phyloP scores from a whole-genome alignment of 208 protist genomes.

The Acanthamoeba sp. region DNA sequence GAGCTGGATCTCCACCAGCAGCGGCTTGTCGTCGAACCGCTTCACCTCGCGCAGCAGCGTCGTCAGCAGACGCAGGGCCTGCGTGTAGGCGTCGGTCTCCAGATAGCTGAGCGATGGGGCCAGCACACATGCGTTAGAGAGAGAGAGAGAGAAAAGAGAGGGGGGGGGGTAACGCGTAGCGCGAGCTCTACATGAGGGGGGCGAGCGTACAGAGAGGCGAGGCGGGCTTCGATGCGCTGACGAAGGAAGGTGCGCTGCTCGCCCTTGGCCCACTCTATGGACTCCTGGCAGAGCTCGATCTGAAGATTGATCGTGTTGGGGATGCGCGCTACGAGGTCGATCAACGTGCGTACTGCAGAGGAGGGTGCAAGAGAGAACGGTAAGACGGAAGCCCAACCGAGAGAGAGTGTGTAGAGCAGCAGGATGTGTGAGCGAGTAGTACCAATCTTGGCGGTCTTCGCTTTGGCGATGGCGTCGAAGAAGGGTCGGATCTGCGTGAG shows the following conservation, averaged over 20 bases:
- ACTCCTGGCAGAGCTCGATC: slow-evolving; percentile 94
- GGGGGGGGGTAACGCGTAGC: slow-evolving; percentile 41
- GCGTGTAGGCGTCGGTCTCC: slow-evolving; percentile 91
- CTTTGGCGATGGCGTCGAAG: slow-evolving; percentile 90
- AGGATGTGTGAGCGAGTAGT: neutral
- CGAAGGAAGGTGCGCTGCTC: slow-evolving; percentile 98
- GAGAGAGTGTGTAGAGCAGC: neutral
- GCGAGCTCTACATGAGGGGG: too few species aligned
- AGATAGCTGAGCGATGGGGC: slow-evolving; percentile 86
- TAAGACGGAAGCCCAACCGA: neutral
- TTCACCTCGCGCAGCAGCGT: slow-evolving; percentile 95
- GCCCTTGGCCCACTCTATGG: slow-evolving; percentile 95
- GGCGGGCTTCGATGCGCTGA: slow-evolving; percentile 96
- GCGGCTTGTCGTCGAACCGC: slow-evolving; percentile 97
- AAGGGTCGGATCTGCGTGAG: slow-evolving; percentile 86
- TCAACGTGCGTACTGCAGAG: slow-evolving; percentile 85
- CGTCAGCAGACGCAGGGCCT: slow-evolving; percentile 91
- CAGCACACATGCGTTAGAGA: too few species aligned
- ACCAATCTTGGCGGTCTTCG: slow-evolving; percentile 91
- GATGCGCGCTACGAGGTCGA: slow-evolving; percentile 87
- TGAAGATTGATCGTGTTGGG: slow-evolving; percentile 92
- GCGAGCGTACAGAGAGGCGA: slow-evolving; percentile 91
- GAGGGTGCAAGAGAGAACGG: too few species aligned
- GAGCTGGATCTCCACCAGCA: slow-evolving; percentile 98
- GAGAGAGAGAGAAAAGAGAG: neutral